Conservation (phyloP, 2,329 filamentous ascomycete species). For the Sclerotinia nivalis region DNA sequence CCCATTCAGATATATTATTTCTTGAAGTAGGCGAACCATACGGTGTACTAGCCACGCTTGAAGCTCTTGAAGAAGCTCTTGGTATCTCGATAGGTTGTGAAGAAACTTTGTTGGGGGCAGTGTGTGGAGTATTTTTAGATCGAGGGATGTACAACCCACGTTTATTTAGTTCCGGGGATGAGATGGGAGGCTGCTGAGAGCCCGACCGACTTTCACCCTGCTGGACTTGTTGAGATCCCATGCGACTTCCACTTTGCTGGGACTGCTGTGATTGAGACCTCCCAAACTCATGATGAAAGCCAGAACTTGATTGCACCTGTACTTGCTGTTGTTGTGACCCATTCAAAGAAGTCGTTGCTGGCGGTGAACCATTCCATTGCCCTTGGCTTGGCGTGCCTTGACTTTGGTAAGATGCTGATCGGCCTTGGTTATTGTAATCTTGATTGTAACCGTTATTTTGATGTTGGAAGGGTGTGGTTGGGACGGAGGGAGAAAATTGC, state of each 20-base stretch:
- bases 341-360: background rate
- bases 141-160: conserved; percentile 17
- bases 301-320: conserved; percentile 2
- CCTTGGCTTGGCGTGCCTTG: conserved; percentile 11
- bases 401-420: conserved; percentile 18
- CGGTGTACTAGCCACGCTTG: conserved; percentile 31
- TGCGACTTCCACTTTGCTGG: conserved; percentile 12
- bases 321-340: conserved; percentile 27
- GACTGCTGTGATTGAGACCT: conserved; percentile 21
- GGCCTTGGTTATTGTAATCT: conserved; percentile 7
- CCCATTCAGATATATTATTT: conserved; percentile 23
- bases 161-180: conserved; percentile 2
- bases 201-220: background rate
- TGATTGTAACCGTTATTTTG: conserved; percentile 26
- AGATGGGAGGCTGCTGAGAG: conserved; percentile 24
- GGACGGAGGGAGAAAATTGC: conserved; percentile 23
- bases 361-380: conserved; percentile 21
- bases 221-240: conserved; percentile 16
- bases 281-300: conserved; percentile 7
- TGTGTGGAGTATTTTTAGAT: conserved; percentile 15
- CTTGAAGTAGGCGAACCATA: conserved; percentile 22
- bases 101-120: conserved; percentile 17
- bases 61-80: conserved; percentile 20
- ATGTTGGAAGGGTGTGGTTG: conserved; percentile 22
- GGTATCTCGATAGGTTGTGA: conserved; percentile 18